These are phyloP conservation scores for Termitomyces sp. DNA, from an alignment of 768 basidiomycete species.

Conservation along the genomic window DNA sequence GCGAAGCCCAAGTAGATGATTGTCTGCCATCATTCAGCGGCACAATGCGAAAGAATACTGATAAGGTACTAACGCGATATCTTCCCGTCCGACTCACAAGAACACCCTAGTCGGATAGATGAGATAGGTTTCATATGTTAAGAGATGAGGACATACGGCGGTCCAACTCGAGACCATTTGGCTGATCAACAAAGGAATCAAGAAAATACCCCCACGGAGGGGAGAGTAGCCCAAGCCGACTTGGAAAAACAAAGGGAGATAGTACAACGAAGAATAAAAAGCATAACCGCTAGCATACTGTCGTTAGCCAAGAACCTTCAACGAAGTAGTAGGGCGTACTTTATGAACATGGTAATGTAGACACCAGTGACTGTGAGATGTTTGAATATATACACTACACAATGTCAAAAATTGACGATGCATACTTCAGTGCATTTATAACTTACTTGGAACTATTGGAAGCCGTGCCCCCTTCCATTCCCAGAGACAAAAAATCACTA, in stretches of 20 bases:
- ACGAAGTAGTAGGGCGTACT: conserved; percentile 29
- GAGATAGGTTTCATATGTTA: neutral
- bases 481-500: conserved; percentile 61
- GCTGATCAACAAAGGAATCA: conserved; percentile 65
- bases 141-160: conserved; percentile 33
- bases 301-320: neutral
- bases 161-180: conserved; percentile 59
- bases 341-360: conserved; percentile 67
- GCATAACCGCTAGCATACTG: conserved; percentile 44
- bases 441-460: conserved; percentile 67
- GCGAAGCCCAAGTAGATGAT: conserved; percentile 63
- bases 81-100: conserved; percentile 61
- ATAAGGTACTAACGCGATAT: conserved; percentile 40
- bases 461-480: conserved; percentile 69
- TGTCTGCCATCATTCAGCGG: conserved; percentile 26
- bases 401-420: neutral
- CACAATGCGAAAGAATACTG: neutral
- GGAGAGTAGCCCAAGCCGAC: conserved; percentile 65
- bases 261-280: conserved; percentile 64
- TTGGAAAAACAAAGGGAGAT: conserved; percentile 76
- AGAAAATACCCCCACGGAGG: conserved; percentile 52
- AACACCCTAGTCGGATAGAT: conserved; percentile 41
- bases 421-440: neutral
- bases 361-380: conserved; percentile 63
- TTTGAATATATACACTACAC: conserved; percentile 70